A percentile compares a stretch with the other conserved stretches of the same genome.
These are phyloP conservation scores for Penicillium cataractarum DNA, from an alignment of 495 filamentous ascomycete genomes.

Conservation along the genomic window DNA sequence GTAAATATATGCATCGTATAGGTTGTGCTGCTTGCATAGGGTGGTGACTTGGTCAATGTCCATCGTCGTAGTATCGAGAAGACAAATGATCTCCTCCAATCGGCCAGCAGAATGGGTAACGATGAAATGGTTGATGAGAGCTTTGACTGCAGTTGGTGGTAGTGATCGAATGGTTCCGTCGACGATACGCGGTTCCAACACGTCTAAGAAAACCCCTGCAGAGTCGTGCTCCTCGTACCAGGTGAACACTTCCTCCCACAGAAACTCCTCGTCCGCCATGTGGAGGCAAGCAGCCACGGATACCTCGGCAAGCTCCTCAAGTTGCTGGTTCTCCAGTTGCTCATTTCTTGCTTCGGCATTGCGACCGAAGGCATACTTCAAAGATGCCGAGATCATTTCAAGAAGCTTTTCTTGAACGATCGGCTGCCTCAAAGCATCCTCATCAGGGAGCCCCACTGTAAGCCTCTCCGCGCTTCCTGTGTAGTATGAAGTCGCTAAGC, in stretches of 20 bases:
- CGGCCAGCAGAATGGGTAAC: slow-evolving; percentile 68
- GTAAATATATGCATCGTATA: slow-evolving; percentile 96
- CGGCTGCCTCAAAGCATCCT: slow-evolving; percentile 70
- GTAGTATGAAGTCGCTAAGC: slow-evolving; percentile 89
- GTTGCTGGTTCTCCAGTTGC: slow-evolving; percentile 57
- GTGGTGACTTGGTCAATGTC: slow-evolving; percentile 92
- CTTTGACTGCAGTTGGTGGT: slow-evolving; percentile 84
- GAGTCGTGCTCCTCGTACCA: slow-evolving; percentile 79
- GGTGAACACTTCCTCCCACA: slow-evolving; percentile 89
- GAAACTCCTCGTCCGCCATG: slow-evolving; percentile 74
- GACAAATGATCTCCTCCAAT: slow-evolving; percentile 94
- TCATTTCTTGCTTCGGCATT: slow-evolving; percentile 52
- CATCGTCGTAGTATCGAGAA: slow-evolving; percentile 85
- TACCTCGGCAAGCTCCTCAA: slow-evolving; percentile 77
- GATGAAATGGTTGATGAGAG: slow-evolving; percentile 79
- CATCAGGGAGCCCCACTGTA: slow-evolving; percentile 90
- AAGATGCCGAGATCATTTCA: slow-evolving; percentile 92
- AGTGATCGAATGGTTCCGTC: slow-evolving; percentile 73
- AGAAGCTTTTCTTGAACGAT: slow-evolving; percentile 87
- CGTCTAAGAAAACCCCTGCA: slow-evolving; percentile 79
- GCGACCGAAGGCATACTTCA: slow-evolving; percentile 83
- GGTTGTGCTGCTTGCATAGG: slow-evolving; percentile 84
- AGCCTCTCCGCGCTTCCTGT: slow-evolving; percentile 85
- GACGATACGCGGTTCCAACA: slow-evolving; percentile 81
- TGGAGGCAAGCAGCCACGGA: slow-evolving; percentile 82